Conservation (phyloP, 2,329 filamentous ascomycete genomes). For the Penicillium sp. region DNA sequence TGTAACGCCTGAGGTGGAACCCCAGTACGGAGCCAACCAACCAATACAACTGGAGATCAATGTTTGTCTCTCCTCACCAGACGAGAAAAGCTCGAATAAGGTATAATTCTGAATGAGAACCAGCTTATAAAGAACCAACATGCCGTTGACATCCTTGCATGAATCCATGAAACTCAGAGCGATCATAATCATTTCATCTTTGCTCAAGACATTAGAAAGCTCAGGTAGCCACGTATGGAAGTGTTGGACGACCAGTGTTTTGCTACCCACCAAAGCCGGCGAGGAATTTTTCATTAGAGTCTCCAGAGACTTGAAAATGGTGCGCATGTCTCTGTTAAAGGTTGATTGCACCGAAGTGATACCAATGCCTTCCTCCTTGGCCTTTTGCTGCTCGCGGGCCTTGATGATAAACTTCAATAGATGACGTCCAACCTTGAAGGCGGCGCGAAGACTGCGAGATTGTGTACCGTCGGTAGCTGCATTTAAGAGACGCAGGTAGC, state of each 20-base stretch:
- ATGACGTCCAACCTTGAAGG: slow-evolving; percentile 91
- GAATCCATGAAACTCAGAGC: slow-evolving; percentile 93
- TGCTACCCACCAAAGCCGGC: slow-evolving; percentile 84
- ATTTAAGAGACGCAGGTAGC: slow-evolving; percentile 78
- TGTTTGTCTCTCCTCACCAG: slow-evolving; percentile 70
- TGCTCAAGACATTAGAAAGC: slow-evolving; percentile 70
- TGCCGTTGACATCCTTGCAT: slow-evolving; percentile 81
- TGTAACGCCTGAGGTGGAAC: slow-evolving; percentile 67
- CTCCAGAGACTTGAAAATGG: slow-evolving; percentile 87
- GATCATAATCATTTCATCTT: slow-evolving; percentile 84
- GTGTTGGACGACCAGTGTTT: slow-evolving; percentile 92
- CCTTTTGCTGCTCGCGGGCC: slow-evolving; percentile 78
- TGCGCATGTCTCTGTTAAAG: slow-evolving; percentile 80
- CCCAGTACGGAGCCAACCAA: slow-evolving; percentile 96
- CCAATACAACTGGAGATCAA: slow-evolving; percentile 78
- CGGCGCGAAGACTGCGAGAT: slow-evolving; percentile 79
- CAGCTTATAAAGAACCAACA: slow-evolving; percentile 87
- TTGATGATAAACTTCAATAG: slow-evolving; percentile 94
- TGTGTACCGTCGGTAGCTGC: slow-evolving; percentile 80
- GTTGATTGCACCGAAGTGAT: slow-evolving; percentile 69
- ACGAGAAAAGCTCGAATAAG: slow-evolving; percentile 74
- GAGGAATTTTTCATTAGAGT: slow-evolving; percentile 83
- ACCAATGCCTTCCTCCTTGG: slow-evolving; percentile 83
- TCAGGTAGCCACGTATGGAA: slow-evolving; percentile 98
- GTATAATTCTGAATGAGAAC: slow-evolving; percentile 91